Evolutionary conservation across 2,329 filamentous ascomycete species (phyloP).

Genomic region (Elsinoe australis): DNA sequence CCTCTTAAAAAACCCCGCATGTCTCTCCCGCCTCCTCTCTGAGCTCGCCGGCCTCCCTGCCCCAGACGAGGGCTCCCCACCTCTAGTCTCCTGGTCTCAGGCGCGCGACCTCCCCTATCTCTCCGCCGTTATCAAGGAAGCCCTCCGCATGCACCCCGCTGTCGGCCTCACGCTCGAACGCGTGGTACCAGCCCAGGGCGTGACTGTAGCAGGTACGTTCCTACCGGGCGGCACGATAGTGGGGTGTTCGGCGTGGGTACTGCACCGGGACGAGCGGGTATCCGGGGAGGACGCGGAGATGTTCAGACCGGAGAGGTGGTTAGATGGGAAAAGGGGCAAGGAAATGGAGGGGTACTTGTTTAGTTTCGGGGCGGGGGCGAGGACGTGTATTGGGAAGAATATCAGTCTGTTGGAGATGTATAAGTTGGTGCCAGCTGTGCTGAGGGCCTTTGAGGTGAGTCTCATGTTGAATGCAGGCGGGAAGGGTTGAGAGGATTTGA

Average conservation of each 20-base stretch:
- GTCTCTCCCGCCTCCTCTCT: not conserved
- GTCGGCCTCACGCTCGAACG: conserved; percentile 32
- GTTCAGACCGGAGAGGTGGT: conserved; percentile 42
- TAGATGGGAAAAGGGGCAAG: conserved; percentile 33
- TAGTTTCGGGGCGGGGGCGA: conserved; percentile 31
- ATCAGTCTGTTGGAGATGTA: conserved; percentile 31
- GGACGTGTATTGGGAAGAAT: conserved; percentile 32
- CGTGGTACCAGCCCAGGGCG: conserved; percentile 27
- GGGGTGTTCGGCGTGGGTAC: conserved; percentile 39
- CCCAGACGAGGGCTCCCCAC: too few relatives aligned
- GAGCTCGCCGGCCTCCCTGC: too few relatives aligned
- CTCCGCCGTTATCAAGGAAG: conserved; percentile 22
- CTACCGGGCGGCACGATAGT: conserved; percentile 36
- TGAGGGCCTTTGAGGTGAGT: not conserved
- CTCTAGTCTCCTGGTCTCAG: too few relatives aligned
- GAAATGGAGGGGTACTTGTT: conserved; percentile 20
- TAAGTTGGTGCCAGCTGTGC: conserved; percentile 30
- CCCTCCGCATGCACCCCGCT: conserved; percentile 22
- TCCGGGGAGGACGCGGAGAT: conserved; percentile 34
- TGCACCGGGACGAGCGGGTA: conserved; percentile 35
- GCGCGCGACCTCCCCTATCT: not conserved
- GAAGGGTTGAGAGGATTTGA: too few relatives aligned
- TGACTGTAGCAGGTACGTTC: conserved; percentile 26
- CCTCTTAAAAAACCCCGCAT: conserved; percentile 22
- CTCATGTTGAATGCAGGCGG: too few relatives aligned